These are phyloP conservation scores for Xylaria palmicola DNA, from an alignment of 495 filamentous ascomycete genomes.

Conservation along the genomic window DNA sequence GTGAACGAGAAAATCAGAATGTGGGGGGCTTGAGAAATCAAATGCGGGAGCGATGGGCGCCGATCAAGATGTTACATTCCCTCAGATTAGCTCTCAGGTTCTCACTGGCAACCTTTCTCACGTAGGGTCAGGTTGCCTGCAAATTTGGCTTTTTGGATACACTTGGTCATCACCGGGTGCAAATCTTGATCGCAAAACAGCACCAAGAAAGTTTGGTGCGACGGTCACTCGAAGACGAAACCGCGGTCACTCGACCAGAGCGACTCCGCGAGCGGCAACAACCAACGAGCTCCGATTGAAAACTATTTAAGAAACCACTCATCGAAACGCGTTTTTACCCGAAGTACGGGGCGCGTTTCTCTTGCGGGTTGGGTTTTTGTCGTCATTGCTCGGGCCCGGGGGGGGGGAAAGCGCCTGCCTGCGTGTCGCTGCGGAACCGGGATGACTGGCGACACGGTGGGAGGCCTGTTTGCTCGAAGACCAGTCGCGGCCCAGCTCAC, in stretches of 20 bases:
- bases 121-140: slow-evolving; percentile 48
- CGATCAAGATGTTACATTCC: slow-evolving; percentile 34
- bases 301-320: slow-evolving; percentile 52
- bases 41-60: neutral
- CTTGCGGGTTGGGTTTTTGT: too few species aligned
- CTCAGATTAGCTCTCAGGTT: slow-evolving; percentile 66
- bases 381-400: slow-evolving; percentile 32
- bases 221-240: slow-evolving; percentile 15
- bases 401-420: neutral
- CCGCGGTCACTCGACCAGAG: slow-evolving; percentile 12
- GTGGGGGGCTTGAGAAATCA: too few species aligned
- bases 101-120: slow-evolving; percentile 52
- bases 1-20: neutral
- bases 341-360: slow-evolving; percentile 15
- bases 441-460: slow-evolving; percentile 6
- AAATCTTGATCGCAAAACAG: slow-evolving; percentile 25
- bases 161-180: slow-evolving; percentile 58
- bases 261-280: slow-evolving; percentile 12
- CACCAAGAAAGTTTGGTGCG: slow-evolving; percentile 18
- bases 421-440: slow-evolving; percentile 6
- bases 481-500: slow-evolving; percentile 24
- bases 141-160: slow-evolving; percentile 64
- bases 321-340: slow-evolving; percentile 26
- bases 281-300: slow-evolving; percentile 61
- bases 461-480: slow-evolving; percentile 17